These are phyloP conservation scores for Kluyveromyces lactis DNA, from an alignment of 805 yeast genomes.

Conservation along the genomic window DNA sequence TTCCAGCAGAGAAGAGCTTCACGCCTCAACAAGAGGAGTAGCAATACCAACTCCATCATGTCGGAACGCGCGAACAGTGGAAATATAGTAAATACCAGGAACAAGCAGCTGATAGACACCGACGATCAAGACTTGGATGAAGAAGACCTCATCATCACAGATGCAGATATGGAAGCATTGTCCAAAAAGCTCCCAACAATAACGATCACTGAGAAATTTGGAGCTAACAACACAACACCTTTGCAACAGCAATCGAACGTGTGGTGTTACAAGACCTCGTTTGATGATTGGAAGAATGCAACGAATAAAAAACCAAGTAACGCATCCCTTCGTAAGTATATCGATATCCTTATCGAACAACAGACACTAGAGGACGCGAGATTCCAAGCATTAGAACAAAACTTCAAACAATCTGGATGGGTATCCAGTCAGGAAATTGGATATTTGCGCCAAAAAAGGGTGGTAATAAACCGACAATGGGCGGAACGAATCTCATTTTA, in stretches of 20 bases:
- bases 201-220: slow-evolving; percentile 18
- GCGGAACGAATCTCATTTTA: slow-evolving; percentile 25
- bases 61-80: slow-evolving; percentile 1
- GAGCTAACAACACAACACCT: slow-evolving; percentile 11
- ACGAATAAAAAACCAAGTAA: slow-evolving; percentile 8
- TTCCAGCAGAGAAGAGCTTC: background rate
- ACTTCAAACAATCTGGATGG: slow-evolving; percentile 23
- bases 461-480: slow-evolving; percentile 24
- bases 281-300: slow-evolving; percentile 3
- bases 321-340: slow-evolving; percentile 20
- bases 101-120: slow-evolving; percentile 9
- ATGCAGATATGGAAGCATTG: slow-evolving; percentile 13
- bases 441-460: slow-evolving; percentile 19
- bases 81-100: slow-evolving; percentile 2
- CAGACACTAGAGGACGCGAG: slow-evolving; percentile 24
- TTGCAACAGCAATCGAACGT: slow-evolving; percentile 20
- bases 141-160: slow-evolving; percentile 1
- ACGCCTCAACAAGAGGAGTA: background rate
- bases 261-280: slow-evolving; percentile 13
- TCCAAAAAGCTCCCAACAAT: slow-evolving; percentile 18
- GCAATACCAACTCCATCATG: slow-evolving; percentile 2
- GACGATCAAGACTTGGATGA: slow-evolving; percentile 1
- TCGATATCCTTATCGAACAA: slow-evolving; percentile 17
- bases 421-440: slow-evolving; percentile 20
- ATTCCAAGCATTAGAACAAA: slow-evolving; percentile 18